Evolutionary conservation across 169 alveolate species (phyloP).

Genomic region (Sarcocystis neurona): DNA sequence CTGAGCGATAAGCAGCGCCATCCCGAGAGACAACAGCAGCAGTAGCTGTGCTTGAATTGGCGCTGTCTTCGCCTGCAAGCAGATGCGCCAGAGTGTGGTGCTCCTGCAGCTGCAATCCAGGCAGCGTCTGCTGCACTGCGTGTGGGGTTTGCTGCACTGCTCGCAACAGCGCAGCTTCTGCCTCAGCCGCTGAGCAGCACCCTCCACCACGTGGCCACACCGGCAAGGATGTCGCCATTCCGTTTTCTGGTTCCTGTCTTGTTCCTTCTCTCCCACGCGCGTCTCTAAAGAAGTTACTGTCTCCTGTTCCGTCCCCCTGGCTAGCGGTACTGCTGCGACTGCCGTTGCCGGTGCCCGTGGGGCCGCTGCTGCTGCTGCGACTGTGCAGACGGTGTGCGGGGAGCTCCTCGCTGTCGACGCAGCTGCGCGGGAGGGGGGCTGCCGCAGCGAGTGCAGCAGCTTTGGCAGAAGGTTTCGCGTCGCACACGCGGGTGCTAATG

Average conservation of each 20-base stretch:
- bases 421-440: conserved; percentile 53
- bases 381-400: neutral
- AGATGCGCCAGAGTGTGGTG: neutral
- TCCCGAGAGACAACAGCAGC: too few relatives aligned
- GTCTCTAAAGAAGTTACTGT: too few relatives aligned
- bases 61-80: neutral
- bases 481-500: conserved; percentile 42
- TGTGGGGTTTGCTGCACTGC: neutral
- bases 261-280: too few relatives aligned
- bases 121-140: neutral
- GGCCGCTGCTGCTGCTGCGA: too few relatives aligned
- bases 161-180: neutral
- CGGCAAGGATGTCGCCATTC: too few relatives aligned
- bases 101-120: neutral
- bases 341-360: neutral
- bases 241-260: too few relatives aligned
- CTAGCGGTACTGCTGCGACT: too few relatives aligned
- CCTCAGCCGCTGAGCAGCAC: neutral
- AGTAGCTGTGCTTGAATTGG: neutral
- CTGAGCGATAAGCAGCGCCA: too few relatives aligned
- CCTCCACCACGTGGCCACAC: too few relatives aligned
- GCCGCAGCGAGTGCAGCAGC: conserved; percentile 52
- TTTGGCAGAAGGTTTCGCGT: neutral
- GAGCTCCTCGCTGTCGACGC: conserved; percentile 1
- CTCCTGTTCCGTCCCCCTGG: too few relatives aligned